Conservation (phyloP, 2,329 filamentous ascomycete genomes). For the Colletotrichum cuscutae region DNA sequence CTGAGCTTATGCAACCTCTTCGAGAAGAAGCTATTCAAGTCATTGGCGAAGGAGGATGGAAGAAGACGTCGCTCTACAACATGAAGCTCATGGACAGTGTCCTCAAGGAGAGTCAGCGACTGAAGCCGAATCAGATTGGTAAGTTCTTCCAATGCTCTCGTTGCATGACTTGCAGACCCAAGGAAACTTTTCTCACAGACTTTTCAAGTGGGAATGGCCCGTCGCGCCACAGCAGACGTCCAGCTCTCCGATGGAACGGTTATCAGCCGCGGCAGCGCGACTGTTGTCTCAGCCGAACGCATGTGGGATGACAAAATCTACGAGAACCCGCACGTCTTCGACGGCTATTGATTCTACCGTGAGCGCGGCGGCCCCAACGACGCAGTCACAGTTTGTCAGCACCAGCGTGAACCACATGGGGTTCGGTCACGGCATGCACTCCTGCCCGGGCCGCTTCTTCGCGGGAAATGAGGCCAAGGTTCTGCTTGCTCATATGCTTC, state of each 20-base stretch:
- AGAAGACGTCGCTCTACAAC: no score
- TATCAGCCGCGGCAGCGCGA: no score
- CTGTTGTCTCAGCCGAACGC: no score
- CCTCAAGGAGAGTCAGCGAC: neutral
- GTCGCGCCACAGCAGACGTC: no score
- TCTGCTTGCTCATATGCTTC: constrained; percentile 50
- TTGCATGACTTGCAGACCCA: no score
- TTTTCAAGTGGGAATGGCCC: no score
- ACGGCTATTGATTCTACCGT: neutral
- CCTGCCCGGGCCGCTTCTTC: constrained; percentile 56
- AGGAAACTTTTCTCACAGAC: no score
- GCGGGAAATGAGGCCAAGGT: constrained; percentile 57
- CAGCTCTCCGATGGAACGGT: no score
- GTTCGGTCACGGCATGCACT: constrained; percentile 51
- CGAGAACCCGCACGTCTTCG: neutral
- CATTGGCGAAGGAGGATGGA: no score
- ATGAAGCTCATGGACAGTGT: neutral
- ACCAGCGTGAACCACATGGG: constrained; percentile 48
- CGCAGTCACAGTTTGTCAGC: constrained; percentile 49
- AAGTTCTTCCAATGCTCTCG: neutral
- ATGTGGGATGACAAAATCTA: neutral
- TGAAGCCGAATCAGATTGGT: neutral
- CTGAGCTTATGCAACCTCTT: no score
- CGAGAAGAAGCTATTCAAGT: no score
- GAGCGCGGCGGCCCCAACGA: neutral